A percentile compares a stretch with the other conserved stretches of the same genome.
phyloP scores from a whole-genome alignment of 345 rosid genomes.

The Cochlearia excelsa region DNA sequence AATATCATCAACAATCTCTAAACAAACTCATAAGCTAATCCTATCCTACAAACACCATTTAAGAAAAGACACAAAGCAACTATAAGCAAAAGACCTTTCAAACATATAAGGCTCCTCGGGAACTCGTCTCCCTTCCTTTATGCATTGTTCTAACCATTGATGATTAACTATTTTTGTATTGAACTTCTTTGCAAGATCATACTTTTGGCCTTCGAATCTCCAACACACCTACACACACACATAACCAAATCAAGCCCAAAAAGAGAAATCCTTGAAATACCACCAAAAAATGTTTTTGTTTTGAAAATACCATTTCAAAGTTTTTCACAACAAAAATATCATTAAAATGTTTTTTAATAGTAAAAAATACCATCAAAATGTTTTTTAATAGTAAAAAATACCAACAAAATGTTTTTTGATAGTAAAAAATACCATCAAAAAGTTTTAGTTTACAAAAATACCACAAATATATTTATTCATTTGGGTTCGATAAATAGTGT shows the following conservation, averaged over 20 bases:
- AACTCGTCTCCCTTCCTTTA: slow-evolving; percentile 57
- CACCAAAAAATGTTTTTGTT: too few species aligned
- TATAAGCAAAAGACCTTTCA: slow-evolving; percentile 48
- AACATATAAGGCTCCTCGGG: slow-evolving; percentile 56
- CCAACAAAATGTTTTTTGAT: too few species aligned
- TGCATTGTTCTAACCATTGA: slow-evolving; percentile 80
- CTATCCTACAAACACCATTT: slow-evolving; percentile 1
- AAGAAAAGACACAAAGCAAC: neutral
- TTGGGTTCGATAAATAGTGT: too few species aligned
- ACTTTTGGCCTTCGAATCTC: slow-evolving; percentile 76
- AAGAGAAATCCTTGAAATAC: too few species aligned
- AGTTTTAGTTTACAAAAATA: too few species aligned
- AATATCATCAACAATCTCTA: neutral
- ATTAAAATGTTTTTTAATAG: too few species aligned
- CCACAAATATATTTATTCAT: too few species aligned
- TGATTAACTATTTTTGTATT: slow-evolving; percentile 59
- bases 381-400: too few species aligned
- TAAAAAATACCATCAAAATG: too few species aligned
- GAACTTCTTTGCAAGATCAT: slow-evolving; percentile 59
- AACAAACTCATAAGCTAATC: neutral
- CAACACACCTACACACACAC: slow-evolving; percentile 59
- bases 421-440: too few species aligned
- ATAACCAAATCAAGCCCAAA: neutral
- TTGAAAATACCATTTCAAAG: too few species aligned
- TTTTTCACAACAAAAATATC: too few species aligned